Percentiles rank a stretch among this genome's conserved stretches.
These are phyloP conservation scores for Paramecium sonneborni DNA, from an alignment of 73 alveolate species.

Conservation along the genomic window DNA sequence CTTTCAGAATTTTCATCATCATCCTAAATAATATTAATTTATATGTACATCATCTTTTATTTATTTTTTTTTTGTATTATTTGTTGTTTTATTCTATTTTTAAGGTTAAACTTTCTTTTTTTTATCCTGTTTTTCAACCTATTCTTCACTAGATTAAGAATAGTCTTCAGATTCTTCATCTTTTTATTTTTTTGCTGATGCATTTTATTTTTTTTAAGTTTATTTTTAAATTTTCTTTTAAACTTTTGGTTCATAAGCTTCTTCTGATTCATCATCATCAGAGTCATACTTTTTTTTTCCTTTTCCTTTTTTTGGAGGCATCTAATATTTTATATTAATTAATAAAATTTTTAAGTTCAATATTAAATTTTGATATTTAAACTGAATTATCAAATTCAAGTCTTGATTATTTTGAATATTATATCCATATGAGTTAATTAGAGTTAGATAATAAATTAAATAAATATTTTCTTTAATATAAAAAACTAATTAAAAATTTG, in stretches of 20 bases:
- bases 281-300: not conserved
- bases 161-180: not conserved
- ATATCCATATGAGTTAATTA: no score
- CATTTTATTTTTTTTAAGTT: not conserved
- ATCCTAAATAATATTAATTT: not conserved
- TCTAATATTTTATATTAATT: no score
- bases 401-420: no score
- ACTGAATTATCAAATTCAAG: no score
- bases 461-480: no score
- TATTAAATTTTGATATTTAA: no score
- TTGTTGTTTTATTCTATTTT: not conserved
- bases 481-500: no score
- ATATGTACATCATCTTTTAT: not conserved
- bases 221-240: not conserved
- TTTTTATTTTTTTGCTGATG: not conserved
- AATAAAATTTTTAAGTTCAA: no score
- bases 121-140: not conserved
- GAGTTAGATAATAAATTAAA: no score
- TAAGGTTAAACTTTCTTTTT: not conserved
- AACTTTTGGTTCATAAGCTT: not conserved
- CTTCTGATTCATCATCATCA: not conserved
- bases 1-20: constrained; percentile 30
- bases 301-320: not conserved
- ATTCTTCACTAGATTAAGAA: not conserved
- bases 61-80: not conserved